These are phyloP conservation scores for Debaryomyces hansenii DNA, from an alignment of 805 yeast genomes.

Conservation along the genomic window DNA sequence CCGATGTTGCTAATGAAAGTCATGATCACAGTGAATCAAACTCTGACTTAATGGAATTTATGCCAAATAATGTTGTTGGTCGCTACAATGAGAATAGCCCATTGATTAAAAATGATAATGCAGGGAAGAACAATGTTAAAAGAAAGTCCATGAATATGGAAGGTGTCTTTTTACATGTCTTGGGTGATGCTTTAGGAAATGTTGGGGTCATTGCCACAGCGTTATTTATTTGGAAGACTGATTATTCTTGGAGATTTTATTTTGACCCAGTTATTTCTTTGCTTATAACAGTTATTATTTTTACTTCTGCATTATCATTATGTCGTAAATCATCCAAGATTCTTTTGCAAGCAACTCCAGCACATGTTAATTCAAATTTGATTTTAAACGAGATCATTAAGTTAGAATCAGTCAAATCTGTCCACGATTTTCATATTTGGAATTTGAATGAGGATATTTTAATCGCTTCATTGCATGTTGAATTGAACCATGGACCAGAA, in stretches of 20 bases:
- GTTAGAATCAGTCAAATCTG: conserved; percentile 73
- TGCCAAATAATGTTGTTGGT: conserved; percentile 50
- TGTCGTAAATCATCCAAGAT: conserved; percentile 86
- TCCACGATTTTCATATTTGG: conserved; percentile 97
- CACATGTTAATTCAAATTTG: conserved; percentile 71
- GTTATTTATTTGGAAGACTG: conserved; percentile 89
- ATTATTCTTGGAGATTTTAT: conserved; percentile 82
- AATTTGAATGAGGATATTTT: conserved; percentile 82
- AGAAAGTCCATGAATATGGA: conserved; percentile 88
- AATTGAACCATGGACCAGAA: conserved; percentile 38
- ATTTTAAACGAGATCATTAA: conserved; percentile 67
- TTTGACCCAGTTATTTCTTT: conserved; percentile 86
- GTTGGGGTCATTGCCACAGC: conserved; percentile 92
- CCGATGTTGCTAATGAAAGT: not conserved
- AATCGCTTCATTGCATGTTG: conserved; percentile 88
- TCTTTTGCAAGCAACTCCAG: conserved; percentile 89
- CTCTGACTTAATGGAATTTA: conserved; percentile 31
- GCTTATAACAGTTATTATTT: conserved; percentile 82
- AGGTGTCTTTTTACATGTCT: conserved; percentile 91
- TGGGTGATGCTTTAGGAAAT: conserved; percentile 96
- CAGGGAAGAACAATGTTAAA: conserved; percentile 19
- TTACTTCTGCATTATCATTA: conserved; percentile 87
- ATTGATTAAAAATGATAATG: conserved; percentile 19
- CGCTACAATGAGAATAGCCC: conserved; percentile 39
- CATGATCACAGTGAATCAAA: conserved; percentile 13